Conservation (phyloP, 129 eudicot genomes). For the Chrysanthemum lavandulifolium region DNA sequence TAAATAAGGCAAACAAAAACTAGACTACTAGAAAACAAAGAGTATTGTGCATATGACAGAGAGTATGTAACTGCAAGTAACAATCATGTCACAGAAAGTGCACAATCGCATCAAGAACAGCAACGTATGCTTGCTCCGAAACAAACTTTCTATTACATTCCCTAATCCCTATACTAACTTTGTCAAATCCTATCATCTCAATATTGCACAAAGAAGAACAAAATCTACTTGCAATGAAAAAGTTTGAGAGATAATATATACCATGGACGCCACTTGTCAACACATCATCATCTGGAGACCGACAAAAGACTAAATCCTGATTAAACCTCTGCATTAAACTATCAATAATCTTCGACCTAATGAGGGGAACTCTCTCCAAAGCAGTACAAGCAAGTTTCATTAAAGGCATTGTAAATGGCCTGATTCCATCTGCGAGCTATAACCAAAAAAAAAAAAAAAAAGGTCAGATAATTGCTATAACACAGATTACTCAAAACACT, state of each 20-base stretch:
- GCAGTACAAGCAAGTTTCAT: conserved; percentile 96
- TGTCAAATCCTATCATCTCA: not conserved
- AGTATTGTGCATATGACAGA: no score
- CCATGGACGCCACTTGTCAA: conserved; percentile 67
- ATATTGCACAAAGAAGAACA: not conserved
- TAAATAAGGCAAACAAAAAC: not conserved
- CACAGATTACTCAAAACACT: conserved; percentile 1
- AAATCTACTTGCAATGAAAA: not conserved
- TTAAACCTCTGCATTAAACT: conserved; percentile 62
- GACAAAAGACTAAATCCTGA: conserved; percentile 87
- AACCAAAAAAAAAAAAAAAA: conserved; percentile 8
- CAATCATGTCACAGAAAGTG: no score
- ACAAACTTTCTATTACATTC: no score
- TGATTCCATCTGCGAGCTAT: conserved; percentile 93
- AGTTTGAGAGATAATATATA: conserved; percentile 24
- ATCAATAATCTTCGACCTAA: conserved; percentile 58
- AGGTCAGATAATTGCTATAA: not conserved
- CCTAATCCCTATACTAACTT: no score
- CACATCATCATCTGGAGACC: conserved; percentile 79
- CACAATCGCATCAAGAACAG: no score
- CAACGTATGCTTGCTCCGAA: no score
- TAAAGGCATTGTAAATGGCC: conserved; percentile 98
- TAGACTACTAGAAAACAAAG: not conserved
- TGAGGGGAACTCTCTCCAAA: conserved; percentile 88
- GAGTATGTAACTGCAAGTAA: no score